Conservation (phyloP, 768 basidiomycete genomes). For the Hirschioporus abietinus region DNA sequence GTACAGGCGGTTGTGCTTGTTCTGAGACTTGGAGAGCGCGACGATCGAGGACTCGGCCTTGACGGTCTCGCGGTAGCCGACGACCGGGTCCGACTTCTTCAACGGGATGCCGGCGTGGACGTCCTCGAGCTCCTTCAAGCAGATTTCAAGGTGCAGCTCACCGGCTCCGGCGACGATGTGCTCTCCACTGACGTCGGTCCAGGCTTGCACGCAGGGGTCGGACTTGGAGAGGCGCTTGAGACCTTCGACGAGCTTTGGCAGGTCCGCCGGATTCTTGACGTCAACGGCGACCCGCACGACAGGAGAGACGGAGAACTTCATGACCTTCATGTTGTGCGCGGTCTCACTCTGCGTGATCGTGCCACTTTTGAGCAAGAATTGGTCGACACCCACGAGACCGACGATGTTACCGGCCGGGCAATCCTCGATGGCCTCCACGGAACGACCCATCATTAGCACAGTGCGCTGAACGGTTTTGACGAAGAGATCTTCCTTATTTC, state of each 20-base stretch:
- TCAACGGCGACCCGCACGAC: constrained; percentile 51
- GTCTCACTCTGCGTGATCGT: constrained; percentile 48
- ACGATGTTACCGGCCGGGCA: constrained; percentile 50
- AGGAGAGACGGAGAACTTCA: constrained; percentile 52
- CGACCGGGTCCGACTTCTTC: constrained; percentile 44
- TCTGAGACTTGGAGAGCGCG: constrained; percentile 49
- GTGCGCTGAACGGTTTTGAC: constrained; percentile 45
- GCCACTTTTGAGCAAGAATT: constrained; percentile 51
- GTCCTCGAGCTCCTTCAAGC: constrained; percentile 50
- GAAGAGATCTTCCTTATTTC: constrained; percentile 41
- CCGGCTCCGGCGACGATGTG: constrained; percentile 52
- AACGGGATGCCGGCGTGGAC: constrained; percentile 50
- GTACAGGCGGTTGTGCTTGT: constrained; percentile 52
- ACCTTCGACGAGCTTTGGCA: constrained; percentile 51
- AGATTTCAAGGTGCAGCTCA: constrained; percentile 50
- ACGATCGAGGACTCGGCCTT: constrained; percentile 44
- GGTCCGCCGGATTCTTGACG: constrained; percentile 48
- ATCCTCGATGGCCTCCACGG: constrained; percentile 47
- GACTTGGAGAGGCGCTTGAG: constrained; percentile 52
- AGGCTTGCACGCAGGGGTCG: constrained; percentile 48
- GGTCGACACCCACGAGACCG: constrained; percentile 50
- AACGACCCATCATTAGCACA: constrained; percentile 50
- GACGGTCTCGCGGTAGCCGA: constrained; percentile 48
- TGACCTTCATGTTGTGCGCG: constrained; percentile 52
- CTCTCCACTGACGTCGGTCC: constrained; percentile 39